Percentiles rank a stretch among this genome's conserved stretches.
Conservation (phyloP, 2,329 filamentous ascomycete genomes). For the Stagonosporopsis tanaceti region DNA sequence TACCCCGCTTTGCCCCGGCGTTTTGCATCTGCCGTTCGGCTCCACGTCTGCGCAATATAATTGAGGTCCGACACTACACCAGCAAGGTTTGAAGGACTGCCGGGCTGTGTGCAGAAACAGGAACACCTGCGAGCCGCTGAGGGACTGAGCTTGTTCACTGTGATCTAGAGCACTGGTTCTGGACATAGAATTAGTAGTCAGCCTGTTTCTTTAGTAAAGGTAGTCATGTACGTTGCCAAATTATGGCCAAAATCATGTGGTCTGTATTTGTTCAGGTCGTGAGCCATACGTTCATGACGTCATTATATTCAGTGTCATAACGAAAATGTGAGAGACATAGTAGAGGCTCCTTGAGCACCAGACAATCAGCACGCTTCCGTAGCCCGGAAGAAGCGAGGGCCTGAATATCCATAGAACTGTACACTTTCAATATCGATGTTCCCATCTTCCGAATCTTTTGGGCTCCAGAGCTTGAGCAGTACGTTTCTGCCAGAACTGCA, state of each 20-base stretch:
- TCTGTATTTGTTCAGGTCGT: not conserved
- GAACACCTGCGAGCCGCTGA: slow-evolving; percentile 8
- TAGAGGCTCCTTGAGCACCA: not conserved
- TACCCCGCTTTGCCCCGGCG: slow-evolving; percentile 6
- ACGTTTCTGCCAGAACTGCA: slow-evolving; percentile 78
- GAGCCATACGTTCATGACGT: slow-evolving; percentile 1
- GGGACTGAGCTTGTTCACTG: not conserved
- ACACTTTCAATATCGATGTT: slow-evolving; percentile 94
- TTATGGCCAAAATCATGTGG: not conserved
- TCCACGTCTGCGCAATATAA: slow-evolving; percentile 4
- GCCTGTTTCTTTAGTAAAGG: not conserved
- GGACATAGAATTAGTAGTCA: not conserved
- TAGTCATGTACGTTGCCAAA: not conserved
- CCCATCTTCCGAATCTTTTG: slow-evolving; percentile 64
- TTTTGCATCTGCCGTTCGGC: slow-evolving; percentile 2
- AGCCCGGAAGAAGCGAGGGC: slow-evolving; percentile 82
- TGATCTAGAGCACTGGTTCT: no score
- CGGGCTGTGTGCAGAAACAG: slow-evolving; percentile 4
- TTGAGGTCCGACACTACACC: slow-evolving; percentile 17
- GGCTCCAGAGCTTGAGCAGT: slow-evolving; percentile 89
- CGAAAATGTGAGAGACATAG: not conserved
- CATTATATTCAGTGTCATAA: not conserved
- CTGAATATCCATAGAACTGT: slow-evolving; percentile 82
- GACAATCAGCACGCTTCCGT: slow-evolving; percentile 56
- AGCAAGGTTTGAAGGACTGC: not conserved